phyloP scores from a whole-genome alignment of 495 filamentous ascomycete species.

The Penicillium bialowiezense region DNA sequence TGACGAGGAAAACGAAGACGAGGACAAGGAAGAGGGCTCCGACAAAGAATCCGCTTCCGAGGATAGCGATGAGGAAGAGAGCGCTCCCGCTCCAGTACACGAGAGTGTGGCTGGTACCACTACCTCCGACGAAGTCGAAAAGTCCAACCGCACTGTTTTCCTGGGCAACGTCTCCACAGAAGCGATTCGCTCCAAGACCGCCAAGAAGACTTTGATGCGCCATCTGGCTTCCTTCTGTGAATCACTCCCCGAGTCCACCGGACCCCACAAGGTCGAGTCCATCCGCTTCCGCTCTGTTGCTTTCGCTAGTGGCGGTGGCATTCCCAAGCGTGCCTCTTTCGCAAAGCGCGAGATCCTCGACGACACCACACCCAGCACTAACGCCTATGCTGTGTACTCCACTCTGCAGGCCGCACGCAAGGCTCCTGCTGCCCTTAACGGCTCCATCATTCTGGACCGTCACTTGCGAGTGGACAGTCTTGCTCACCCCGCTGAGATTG shows the following conservation, averaged over 20 bases:
- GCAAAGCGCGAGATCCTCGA: conserved; percentile 79
- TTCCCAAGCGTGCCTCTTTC: conserved; percentile 88
- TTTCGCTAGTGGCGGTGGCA: conserved; percentile 61
- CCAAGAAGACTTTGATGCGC: conserved; percentile 68
- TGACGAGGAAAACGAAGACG: conserved; percentile 12
- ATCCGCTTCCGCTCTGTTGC: conserved; percentile 92
- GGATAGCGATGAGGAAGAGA: conserved; percentile 16
- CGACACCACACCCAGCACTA: conserved; percentile 86
- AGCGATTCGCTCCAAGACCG: conserved; percentile 76
- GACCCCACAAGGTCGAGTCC: conserved; percentile 73
- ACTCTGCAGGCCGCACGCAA: conserved; percentile 69
- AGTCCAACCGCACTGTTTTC: conserved; percentile 88
- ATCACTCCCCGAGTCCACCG: conserved; percentile 38
- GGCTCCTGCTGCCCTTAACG: conserved; percentile 77
- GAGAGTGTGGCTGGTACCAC: conserved; percentile 46
- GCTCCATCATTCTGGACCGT: conserved; percentile 75
- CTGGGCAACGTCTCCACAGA: conserved; percentile 83
- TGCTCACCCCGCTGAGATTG: conserved; percentile 78
- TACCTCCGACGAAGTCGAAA: conserved; percentile 64
- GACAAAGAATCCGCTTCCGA: conserved; percentile 23
- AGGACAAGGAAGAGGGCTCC: conserved; percentile 14
- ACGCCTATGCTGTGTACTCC: conserved; percentile 89
- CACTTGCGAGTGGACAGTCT: conserved; percentile 89
- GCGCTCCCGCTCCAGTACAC: conserved; percentile 48
- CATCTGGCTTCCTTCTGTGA: conserved; percentile 62